phyloP scores from a whole-genome alignment of 2,329 filamentous ascomycete genomes.

The Albophoma yamanashiensis region DNA sequence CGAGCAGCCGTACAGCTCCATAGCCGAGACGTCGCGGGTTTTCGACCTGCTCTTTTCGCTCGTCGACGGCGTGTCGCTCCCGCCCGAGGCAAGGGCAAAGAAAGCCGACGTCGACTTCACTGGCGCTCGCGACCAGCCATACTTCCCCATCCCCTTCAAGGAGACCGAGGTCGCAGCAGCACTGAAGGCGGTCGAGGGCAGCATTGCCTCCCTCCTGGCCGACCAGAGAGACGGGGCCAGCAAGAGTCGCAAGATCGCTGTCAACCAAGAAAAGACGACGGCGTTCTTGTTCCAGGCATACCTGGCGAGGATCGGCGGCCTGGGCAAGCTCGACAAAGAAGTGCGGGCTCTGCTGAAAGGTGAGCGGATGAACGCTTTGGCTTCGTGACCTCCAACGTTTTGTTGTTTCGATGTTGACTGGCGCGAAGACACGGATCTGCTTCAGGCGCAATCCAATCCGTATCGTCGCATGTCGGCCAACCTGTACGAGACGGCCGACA shows the following conservation, averaged over 20 bases:
- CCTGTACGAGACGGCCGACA: conserved; percentile 56
- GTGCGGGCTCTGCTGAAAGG: conserved; percentile 10
- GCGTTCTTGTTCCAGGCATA: conserved; percentile 29
- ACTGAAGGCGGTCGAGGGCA: conserved; percentile 31
- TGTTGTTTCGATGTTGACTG: background rate
- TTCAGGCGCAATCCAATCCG: conserved; percentile 57
- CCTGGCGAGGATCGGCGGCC: conserved; percentile 23
- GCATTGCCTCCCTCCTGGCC: conserved; percentile 20
- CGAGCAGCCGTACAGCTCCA: conserved; percentile 11
- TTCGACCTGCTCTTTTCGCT: conserved; percentile 11
- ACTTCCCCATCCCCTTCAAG: conserved; percentile 36
- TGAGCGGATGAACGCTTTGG: background rate
- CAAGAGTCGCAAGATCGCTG: conserved; percentile 11
- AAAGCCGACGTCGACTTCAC: conserved; percentile 19
- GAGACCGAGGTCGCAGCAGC: conserved; percentile 33
- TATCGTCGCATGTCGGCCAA: conserved; percentile 67
- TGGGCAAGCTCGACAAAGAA: conserved; percentile 24
- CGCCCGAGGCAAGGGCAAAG: conserved; percentile 14
- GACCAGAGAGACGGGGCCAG: conserved; percentile 10
- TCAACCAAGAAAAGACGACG: conserved; percentile 28
- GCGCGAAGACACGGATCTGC: conserved; percentile 55
- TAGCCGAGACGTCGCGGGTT: conserved; percentile 13
- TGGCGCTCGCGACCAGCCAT: conserved; percentile 23
- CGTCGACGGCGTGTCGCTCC: conserved; percentile 18
- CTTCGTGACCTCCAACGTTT: background rate